Percentiles rank a stretch among this genome's conserved stretches.
Conservation (phyloP, 768 basidiomycete genomes). For the Amanita rubescens region DNA sequence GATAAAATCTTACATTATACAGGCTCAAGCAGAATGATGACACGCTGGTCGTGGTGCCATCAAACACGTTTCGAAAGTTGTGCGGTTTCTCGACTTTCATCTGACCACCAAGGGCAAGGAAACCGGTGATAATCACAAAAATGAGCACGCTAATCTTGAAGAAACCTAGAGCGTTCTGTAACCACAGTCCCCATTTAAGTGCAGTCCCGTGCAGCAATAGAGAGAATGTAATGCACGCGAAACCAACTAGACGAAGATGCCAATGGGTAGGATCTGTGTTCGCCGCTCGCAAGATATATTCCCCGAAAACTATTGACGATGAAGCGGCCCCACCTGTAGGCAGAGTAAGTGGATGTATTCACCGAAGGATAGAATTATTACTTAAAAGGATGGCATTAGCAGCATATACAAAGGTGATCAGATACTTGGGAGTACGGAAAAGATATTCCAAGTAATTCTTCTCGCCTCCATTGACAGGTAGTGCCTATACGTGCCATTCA, state of each 20-base stretch:
- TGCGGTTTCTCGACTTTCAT: slow-evolving; percentile 7
- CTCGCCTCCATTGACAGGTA: slow-evolving; percentile 63
- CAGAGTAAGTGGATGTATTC: neutral
- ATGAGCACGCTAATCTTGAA: slow-evolving; percentile 45
- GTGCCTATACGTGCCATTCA: slow-evolving; percentile 25
- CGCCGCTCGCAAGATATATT: slow-evolving; percentile 30
- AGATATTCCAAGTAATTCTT: slow-evolving; percentile 65
- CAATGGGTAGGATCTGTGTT: slow-evolving; percentile 22
- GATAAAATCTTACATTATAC: slow-evolving; percentile 32
- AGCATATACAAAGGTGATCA: slow-evolving; percentile 50
- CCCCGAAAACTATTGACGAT: slow-evolving; percentile 51
- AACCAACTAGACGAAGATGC: slow-evolving; percentile 28
- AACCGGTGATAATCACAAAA: slow-evolving; percentile 35
- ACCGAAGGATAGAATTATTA: neutral
- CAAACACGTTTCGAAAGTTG: slow-evolving; percentile 12
- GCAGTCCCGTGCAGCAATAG: slow-evolving; percentile 36
- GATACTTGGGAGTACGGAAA: slow-evolving; percentile 46
- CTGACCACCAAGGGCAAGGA: slow-evolving; percentile 7
- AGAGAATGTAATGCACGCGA: slow-evolving; percentile 29
- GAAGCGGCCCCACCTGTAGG: slow-evolving; percentile 21
- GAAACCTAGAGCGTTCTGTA: slow-evolving; percentile 54
- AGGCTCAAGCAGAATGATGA: slow-evolving; percentile 46
- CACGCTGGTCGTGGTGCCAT: slow-evolving; percentile 21
- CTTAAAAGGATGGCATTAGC: slow-evolving; percentile 45
- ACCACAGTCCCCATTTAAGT: slow-evolving; percentile 46